Evolutionary conservation across 2,329 filamentous ascomycete species (phyloP).

Genomic region (Hypoxylon sp.): DNA sequence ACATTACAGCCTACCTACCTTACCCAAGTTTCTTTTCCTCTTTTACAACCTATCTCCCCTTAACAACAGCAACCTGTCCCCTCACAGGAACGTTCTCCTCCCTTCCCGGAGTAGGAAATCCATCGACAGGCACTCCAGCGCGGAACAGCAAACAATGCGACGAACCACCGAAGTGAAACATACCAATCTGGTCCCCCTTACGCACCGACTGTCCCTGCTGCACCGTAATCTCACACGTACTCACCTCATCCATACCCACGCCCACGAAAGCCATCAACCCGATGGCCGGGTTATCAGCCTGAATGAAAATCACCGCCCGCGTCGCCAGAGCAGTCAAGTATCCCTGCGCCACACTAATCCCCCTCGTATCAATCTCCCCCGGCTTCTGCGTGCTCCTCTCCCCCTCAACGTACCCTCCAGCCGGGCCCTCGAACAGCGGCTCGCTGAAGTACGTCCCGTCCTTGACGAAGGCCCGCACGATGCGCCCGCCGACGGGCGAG

Average conservation of each 20-base stretch:
- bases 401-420: conserved; percentile 26
- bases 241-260: conserved; percentile 84
- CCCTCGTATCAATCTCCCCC: conserved; percentile 51
- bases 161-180: conserved; percentile 86
- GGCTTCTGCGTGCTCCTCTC: conserved; percentile 36
- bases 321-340: conserved; percentile 79
- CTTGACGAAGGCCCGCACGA: conserved; percentile 66
- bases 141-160: conserved; percentile 79
- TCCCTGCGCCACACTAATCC: conserved; percentile 68
- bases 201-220: conserved; percentile 74
- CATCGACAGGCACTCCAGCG: conserved; percentile 64
- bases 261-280: conserved; percentile 79
- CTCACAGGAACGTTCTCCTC: conserved; percentile 51
- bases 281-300: conserved; percentile 76
- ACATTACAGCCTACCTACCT: not conserved
- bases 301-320: conserved; percentile 77
- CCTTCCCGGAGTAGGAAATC: conserved; percentile 43
- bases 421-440: conserved; percentile 63
- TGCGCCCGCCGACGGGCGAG: conserved; percentile 68
- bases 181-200: conserved; percentile 81
- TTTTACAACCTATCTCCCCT: conserved; percentile 20
- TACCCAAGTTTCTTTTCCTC: too few relatives aligned
- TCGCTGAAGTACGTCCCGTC: conserved; percentile 74
- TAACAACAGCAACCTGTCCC: conserved; percentile 49
- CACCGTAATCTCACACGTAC: conserved; percentile 79